Evolutionary conservation across 176 grass and related monocot species (phyloP).

Genomic region (Stipa capillata): DNA sequence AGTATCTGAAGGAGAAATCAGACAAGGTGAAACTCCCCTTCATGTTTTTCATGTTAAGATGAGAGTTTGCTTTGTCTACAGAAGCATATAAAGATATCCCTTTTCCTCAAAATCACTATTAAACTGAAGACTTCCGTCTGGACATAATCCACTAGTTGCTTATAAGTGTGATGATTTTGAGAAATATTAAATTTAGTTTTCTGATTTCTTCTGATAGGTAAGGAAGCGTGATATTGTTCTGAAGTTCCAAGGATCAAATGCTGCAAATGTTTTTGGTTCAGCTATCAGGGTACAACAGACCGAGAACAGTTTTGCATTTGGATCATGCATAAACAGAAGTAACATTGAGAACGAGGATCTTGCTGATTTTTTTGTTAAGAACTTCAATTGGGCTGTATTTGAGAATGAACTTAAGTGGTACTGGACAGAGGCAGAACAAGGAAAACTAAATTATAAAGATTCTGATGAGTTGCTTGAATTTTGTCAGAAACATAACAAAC

Average conservation of each 20-base stretch:
- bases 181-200: conserved; percentile 1
- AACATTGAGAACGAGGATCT: conserved; percentile 94
- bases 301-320: conserved; percentile 76
- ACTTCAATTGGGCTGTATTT: conserved; percentile 98
- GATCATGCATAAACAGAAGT: conserved; percentile 64
- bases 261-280: conserved; percentile 33
- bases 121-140: not conserved
- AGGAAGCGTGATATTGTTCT: conserved; percentile 64
- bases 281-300: conserved; percentile 60
- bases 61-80: not conserved
- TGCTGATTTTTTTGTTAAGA: conserved; percentile 87
- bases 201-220: conserved; percentile 40
- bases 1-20: conserved; percentile 52
- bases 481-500: conserved; percentile 71
- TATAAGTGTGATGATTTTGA: not conserved
- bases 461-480: conserved; percentile 86
- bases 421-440: conserved; percentile 76
- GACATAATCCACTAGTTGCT: not conserved
- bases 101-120: not conserved
- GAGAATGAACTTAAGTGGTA: conserved; percentile 99
- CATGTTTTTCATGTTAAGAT: not conserved
- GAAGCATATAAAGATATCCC: not conserved
- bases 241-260: conserved; percentile 49
- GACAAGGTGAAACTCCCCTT: conserved; percentile 30
- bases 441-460: conserved; percentile 81